Conservation (phyloP, 2,329 filamentous ascomycete genomes). For the Penicillium palitans region DNA sequence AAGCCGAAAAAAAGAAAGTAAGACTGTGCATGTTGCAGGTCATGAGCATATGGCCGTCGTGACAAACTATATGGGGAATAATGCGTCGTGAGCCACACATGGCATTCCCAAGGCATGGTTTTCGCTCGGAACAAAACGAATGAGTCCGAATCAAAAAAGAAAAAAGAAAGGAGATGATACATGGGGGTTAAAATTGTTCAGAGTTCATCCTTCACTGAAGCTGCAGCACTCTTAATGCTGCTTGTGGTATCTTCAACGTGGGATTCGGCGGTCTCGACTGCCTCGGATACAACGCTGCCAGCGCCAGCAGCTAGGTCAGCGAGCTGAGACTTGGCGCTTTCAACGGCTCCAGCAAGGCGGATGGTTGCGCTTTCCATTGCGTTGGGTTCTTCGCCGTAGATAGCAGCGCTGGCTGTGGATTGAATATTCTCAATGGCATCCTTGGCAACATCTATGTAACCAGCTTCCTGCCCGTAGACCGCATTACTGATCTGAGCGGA, state of each 20-base stretch:
- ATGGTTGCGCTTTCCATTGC: constrained; percentile 37
- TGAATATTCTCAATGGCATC: constrained; percentile 56
- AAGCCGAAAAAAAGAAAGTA: constrained; percentile 20
- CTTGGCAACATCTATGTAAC: constrained; percentile 56
- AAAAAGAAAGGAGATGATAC: constrained; percentile 9
- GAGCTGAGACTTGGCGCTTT: constrained; percentile 38
- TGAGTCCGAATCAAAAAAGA: constrained; percentile 9
- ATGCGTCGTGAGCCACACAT: constrained; percentile 24
- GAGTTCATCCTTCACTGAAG: constrained; percentile 27
- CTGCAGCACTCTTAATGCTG: constrained; percentile 49
- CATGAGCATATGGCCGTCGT: constrained; percentile 28
- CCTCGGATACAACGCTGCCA: constrained; percentile 36
- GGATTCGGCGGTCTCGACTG: constrained; percentile 40
- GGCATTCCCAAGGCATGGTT: constrained; percentile 11
- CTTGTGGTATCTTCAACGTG: constrained; percentile 49
- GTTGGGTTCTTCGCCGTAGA: constrained; percentile 54
- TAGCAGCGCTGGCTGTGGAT: constrained; percentile 55
- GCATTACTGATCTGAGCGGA: constrained; percentile 54
- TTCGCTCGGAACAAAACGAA: constrained; percentile 4
- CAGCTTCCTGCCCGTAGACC: constrained; percentile 56
- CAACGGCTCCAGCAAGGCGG: constrained; percentile 34
- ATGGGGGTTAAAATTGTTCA: constrained; percentile 14
- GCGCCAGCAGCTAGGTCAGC: constrained; percentile 35
- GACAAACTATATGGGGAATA: constrained; percentile 41
- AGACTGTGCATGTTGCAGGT: constrained; percentile 28